These are phyloP conservation scores for Torulaspora gathmanii DNA, from an alignment of 805 yeast genomes.

Conservation along the genomic window DNA sequence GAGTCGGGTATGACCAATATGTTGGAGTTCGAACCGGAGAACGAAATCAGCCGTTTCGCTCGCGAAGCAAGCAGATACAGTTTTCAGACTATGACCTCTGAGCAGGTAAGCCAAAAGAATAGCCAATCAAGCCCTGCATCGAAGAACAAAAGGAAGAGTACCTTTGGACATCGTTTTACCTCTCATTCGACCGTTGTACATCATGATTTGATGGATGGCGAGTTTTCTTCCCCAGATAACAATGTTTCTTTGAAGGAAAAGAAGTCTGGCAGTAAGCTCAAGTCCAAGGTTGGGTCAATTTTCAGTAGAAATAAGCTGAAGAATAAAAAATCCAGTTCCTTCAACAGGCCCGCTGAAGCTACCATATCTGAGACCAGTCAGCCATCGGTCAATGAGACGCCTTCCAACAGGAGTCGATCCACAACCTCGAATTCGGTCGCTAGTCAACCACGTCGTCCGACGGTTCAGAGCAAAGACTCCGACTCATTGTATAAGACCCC, in stretches of 20 bases:
- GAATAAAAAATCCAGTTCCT: slow-evolving; percentile 22
- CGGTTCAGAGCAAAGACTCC: slow-evolving; percentile 11
- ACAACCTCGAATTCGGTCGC: slow-evolving; percentile 5
- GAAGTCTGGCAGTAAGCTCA: slow-evolving; percentile 41
- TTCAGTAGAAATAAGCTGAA: slow-evolving; percentile 58
- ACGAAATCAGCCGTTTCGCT: slow-evolving; percentile 56
- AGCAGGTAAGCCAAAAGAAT: background rate
- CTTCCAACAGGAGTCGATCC: slow-evolving; percentile 7
- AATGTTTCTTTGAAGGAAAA: slow-evolving; percentile 31
- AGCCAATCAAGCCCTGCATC: slow-evolving; percentile 7
- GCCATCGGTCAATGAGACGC: slow-evolving; percentile 1
- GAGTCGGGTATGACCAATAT: slow-evolving; percentile 65
- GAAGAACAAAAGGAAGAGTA: slow-evolving; percentile 26
- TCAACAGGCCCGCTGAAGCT: slow-evolving; percentile 10
- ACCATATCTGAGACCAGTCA: slow-evolving; percentile 9
- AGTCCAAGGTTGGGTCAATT: slow-evolving; percentile 71
- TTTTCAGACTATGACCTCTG: slow-evolving; percentile 16
- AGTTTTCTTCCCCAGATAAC: slow-evolving; percentile 31
- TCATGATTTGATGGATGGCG: slow-evolving; percentile 33
- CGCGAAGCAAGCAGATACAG: slow-evolving; percentile 34
- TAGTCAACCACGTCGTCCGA: slow-evolving; percentile 11
- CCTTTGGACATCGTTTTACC: slow-evolving; percentile 28
- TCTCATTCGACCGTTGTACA: slow-evolving; percentile 31
- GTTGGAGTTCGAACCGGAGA: slow-evolving; percentile 56
- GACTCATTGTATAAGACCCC: slow-evolving; percentile 8